Evolutionary conservation across 257 asterid species (phyloP), one percentile per base, ranked within the genome.

Genomic region (Fraxinus americana): DNA sequence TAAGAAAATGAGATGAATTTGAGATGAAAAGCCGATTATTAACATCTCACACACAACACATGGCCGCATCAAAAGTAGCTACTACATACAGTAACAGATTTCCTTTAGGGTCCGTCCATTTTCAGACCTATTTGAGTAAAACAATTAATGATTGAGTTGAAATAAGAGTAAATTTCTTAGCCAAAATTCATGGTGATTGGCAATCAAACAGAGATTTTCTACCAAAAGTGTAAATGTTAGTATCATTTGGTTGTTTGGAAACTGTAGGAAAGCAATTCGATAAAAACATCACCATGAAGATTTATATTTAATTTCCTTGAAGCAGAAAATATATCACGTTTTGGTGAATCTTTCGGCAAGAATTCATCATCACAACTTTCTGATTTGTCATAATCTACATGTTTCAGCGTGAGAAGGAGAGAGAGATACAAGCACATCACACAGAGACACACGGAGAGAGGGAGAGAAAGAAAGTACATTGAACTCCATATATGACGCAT

Each of bases 401-500:
- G 50, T 70, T 13, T 70, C 30, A 21, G 17, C 29, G 32, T 16
- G 23, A 14, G 32, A 70, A 7, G 9, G 1, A 6, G 23, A 14
- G n/a, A 70, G 14, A n/a, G 32, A 54, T 2, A 10, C 2, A 29
- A 19, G 5, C 4, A 34, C 45, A 30, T 63, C 7, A 66, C 2
- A 14, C n/a, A 57, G 30, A 50, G 8, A 52, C 57, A 48, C 69
- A 17, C 35, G 63, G 63, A 71, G 70, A 77, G 86, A 30, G 59
- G 36, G 75, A 75, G 83, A 83, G 82, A 65, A 82, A 77, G 86
- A 27, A 75, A 36, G 75, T 86, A 94, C 97, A 72, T 92, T 94
- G 89, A 94, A 94, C 77, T 94, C 92, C 99, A 95, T 93, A 80
- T 95, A 95, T 5, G 99, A 95, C 80, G 99, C 99, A 63, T 78